phyloP scores from a whole-genome alignment of 352 stramenopile species.

The Phytophthora hybrid region DNA sequence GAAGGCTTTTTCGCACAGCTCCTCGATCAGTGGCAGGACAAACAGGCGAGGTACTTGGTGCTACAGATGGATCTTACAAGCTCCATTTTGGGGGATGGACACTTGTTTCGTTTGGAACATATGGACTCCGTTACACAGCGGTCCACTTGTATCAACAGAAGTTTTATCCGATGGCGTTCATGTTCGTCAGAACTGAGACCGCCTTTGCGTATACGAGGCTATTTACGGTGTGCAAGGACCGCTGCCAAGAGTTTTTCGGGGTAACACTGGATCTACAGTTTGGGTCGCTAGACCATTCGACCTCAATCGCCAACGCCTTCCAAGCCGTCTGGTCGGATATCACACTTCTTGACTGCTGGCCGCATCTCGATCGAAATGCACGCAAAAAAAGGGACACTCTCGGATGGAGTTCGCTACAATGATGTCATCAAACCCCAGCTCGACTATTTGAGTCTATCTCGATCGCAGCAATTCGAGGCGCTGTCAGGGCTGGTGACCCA shows the following conservation, averaged over 20 bases:
- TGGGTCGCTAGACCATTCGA: slow-evolving; percentile 11
- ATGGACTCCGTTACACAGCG: slow-evolving; percentile 1
- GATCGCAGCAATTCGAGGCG: not conserved
- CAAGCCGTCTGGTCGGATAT: slow-evolving; percentile 10
- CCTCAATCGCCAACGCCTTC: slow-evolving; percentile 19
- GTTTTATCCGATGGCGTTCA: too few relatives aligned
- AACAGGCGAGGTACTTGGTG: not conserved
- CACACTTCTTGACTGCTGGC: slow-evolving; percentile 16
- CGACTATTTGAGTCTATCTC: not conserved
- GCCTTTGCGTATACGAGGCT: too few relatives aligned
- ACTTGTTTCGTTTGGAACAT: slow-evolving; percentile 3
- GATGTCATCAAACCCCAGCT: slow-evolving; percentile 21
- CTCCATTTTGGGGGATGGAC: not conserved
- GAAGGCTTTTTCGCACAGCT: not conserved
- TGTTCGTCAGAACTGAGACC: too few relatives aligned
- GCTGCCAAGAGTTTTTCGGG: slow-evolving; percentile 2
- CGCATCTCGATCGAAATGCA: slow-evolving; percentile 12
- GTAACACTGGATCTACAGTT: slow-evolving; percentile 1
- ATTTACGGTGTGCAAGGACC: too few relatives aligned
- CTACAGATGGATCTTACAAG: not conserved
- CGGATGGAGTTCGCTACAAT: not conserved
- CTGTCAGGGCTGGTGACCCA: not conserved
- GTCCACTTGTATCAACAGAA: not conserved
- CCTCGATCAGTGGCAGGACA: not conserved
- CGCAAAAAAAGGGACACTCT: not conserved